phyloP scores from a whole-genome alignment of 805 yeast species.

The Ogataea corticis region DNA sequence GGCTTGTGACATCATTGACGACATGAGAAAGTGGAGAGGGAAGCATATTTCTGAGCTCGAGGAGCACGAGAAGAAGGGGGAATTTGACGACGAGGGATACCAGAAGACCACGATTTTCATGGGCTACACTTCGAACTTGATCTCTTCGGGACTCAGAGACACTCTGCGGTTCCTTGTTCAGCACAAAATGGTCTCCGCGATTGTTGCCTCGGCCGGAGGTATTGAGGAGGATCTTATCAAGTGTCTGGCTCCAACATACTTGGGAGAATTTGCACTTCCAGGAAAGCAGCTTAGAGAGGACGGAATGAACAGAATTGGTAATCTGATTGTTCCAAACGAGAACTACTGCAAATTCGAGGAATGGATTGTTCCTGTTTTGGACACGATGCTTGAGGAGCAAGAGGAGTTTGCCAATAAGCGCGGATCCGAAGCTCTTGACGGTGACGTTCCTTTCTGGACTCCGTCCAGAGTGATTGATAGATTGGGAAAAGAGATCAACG shows the following conservation, averaged over 20 bases:
- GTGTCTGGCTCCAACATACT: conserved; percentile 92
- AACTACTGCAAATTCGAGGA: conserved; percentile 97
- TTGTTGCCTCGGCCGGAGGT: conserved; percentile 98
- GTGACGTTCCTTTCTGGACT: conserved; percentile 81
- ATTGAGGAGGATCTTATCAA: conserved; percentile 96
- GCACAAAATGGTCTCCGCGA: conserved; percentile 90
- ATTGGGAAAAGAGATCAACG: conserved; percentile 91
- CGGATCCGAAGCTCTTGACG: conserved; percentile 60
- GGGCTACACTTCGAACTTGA: conserved; percentile 96
- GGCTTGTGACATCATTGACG: conserved; percentile 90
- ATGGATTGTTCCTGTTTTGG: conserved; percentile 96
- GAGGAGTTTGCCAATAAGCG: conserved; percentile 57
- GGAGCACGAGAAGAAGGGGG: conserved; percentile 72
- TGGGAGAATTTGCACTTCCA: conserved; percentile 85
- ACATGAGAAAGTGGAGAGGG: conserved; percentile 95
- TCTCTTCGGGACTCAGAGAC: conserved; percentile 91
- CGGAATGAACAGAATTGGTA: conserved; percentile 98
- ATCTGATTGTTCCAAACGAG: conserved; percentile 94
- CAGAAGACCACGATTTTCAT: conserved; percentile 89
- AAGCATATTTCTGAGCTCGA: conserved; percentile 64
- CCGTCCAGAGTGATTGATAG: conserved; percentile 93
- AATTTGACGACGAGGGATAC: conserved; percentile 71
- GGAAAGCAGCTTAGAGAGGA: conserved; percentile 86
- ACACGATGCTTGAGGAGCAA: conserved; percentile 85
- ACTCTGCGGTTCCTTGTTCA: conserved; percentile 87